Base-by-base conservation (phyloP, 805 yeast species). In the Sungouiella blattae region DNA sequence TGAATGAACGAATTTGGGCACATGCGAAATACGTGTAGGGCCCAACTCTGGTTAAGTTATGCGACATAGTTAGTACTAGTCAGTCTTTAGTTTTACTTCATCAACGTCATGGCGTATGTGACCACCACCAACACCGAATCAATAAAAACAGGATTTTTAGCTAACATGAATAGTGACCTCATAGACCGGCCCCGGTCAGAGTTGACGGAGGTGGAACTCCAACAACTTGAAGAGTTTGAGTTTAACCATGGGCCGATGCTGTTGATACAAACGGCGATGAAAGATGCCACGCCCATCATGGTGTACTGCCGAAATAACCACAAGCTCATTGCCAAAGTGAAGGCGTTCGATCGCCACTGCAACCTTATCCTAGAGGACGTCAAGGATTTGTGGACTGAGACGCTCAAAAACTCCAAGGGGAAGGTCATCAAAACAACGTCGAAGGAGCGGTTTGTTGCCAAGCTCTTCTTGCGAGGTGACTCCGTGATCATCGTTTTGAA, bases 301-400 rank as follows among this genome's bases (percentile, higher is more conserved):
- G 84, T 93, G 41, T 86, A 96, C 14, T 76, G 95, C 41, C 75
- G 99, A 53, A 93, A 93, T 58, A 89, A 91, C 59, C 96, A 89
- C 56, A 93, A 93, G 61, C 70, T 93, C 26, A 74, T 93, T 20
- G 96, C 89, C 2, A 78, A 86, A 46, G 93, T 93, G 33, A 85
- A 85, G 53, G 97, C 98, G 0, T 93, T 88, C 59, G 99, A 93
- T 58, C 80, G 96, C 55, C 99, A 93, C 62, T 83, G 96, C 44
- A 93, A 93, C 60, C 77, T 93, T 84, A 82, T 93, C 7, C 66
- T 93, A 40, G 96, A 87, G 53, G 87, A 88, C 50, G 97, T 91
- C 23, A 87, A 85, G 57, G 98, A 93, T 55, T 67, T 83, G 49
- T 83, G 89, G 89, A 74, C 78, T 0, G 88, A 80, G 50, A 65